phyloP scores from a whole-genome alignment of 441 rosid genomes.

The Gossypium schwendimanii region DNA sequence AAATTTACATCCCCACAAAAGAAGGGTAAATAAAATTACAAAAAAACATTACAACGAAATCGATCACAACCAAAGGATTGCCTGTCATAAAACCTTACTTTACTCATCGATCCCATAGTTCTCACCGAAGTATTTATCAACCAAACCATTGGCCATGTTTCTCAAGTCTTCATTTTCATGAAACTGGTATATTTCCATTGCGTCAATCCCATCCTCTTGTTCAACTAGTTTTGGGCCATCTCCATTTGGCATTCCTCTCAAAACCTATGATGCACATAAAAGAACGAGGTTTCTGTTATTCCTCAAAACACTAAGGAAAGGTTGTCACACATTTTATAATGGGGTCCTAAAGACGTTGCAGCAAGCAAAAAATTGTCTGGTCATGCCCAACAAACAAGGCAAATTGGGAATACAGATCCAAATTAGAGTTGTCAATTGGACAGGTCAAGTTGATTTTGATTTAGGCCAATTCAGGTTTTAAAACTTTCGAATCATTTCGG shows the following conservation, averaged over 20 bases:
- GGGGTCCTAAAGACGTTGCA: background rate
- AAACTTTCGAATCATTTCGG: too few species aligned
- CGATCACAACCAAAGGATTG: background rate
- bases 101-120: slow-evolving; percentile 66
- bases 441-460: too few species aligned
- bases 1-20: slow-evolving; percentile 9
- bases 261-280: slow-evolving; percentile 39
- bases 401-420: background rate
- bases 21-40: background rate
- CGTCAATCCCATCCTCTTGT: slow-evolving; percentile 87
- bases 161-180: slow-evolving; percentile 89
- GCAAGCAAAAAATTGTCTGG: background rate
- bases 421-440: background rate
- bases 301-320: background rate
- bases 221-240: slow-evolving; percentile 86
- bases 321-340: background rate
- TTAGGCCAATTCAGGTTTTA: too few species aligned
- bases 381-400: background rate
- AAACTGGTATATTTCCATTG: slow-evolving; percentile 91
- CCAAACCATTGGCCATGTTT: slow-evolving; percentile 84
- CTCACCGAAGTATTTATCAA: slow-evolving; percentile 85
- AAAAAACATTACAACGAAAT: background rate
- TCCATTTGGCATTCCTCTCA: slow-evolving; percentile 85
- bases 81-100: slow-evolving; percentile 12
- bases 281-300: background rate